Conservation (phyloP, 129 eudicot species). For the Ambrosia trifida region DNA sequence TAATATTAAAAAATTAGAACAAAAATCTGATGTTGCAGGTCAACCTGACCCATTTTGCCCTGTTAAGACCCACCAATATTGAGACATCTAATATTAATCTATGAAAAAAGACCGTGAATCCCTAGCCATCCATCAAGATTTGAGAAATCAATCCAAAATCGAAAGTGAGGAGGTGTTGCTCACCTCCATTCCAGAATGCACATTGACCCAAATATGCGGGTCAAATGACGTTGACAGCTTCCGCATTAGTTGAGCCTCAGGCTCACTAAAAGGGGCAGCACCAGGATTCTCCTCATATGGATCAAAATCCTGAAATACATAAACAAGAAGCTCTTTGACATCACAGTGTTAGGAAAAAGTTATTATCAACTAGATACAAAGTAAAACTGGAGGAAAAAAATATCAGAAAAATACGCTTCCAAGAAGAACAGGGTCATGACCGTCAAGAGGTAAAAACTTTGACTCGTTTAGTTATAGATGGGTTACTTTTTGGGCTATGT, state of each 20-base stretch:
- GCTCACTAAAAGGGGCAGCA: slow-evolving; percentile 89
- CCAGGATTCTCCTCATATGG: slow-evolving; percentile 97
- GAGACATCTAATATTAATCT: not conserved
- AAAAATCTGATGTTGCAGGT: not conserved
- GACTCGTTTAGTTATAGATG: not conserved
- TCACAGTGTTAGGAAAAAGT: not conserved
- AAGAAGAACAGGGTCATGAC: slow-evolving; percentile 9
- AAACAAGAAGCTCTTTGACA: slow-evolving; percentile 6
- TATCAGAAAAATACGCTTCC: not conserved
- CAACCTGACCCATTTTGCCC: not conserved
- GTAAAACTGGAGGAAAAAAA: slow-evolving; percentile 1
- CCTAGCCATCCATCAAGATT: slow-evolving; percentile 19
- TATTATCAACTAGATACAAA: not conserved
- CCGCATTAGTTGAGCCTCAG: slow-evolving; percentile 88
- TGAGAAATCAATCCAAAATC: not conserved
- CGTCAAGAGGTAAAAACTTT: not conserved
- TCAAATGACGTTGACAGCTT: slow-evolving; percentile 75
- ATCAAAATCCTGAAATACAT: slow-evolving; percentile 65
- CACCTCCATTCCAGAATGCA: slow-evolving; percentile 99
- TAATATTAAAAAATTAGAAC: not conserved
- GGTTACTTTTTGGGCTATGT: not conserved
- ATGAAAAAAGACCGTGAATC: slow-evolving; percentile 7
- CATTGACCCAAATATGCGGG: slow-evolving; percentile 95
- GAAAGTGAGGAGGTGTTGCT: slow-evolving; percentile 14
- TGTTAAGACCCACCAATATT: not conserved